phyloP scores from a whole-genome alignment of 208 protist genomes.

The Leishmania braziliensis region DNA sequence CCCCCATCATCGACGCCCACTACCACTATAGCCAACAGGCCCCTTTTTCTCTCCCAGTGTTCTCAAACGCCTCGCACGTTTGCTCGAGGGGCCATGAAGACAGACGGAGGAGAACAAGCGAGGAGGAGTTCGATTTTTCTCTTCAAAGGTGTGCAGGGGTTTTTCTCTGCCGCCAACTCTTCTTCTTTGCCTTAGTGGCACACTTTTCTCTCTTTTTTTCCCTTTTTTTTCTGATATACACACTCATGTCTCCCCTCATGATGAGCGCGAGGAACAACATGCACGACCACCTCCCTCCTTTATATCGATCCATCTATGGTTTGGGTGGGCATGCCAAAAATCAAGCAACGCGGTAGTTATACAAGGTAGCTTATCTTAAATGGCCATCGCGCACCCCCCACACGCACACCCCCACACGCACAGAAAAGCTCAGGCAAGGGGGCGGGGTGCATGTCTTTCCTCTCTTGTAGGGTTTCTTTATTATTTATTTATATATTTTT shows the following conservation, averaged over 20 bases:
- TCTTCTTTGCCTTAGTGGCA: not conserved
- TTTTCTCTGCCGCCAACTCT: no score
- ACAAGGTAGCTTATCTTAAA: no score
- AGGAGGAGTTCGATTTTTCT: no score
- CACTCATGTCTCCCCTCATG: not conserved
- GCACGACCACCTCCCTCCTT: not conserved
- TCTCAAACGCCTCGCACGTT: no score
- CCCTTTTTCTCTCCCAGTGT: not conserved
- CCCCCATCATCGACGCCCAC: not conserved
- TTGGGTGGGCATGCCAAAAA: not conserved
- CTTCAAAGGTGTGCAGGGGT: no score
- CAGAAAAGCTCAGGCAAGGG: no score
- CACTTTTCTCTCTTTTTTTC: not conserved
- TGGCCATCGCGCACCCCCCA: no score
- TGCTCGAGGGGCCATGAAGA: no score
- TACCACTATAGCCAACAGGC: no score
- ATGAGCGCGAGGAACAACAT: not conserved
- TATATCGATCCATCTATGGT: not conserved
- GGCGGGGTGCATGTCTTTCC: not conserved
- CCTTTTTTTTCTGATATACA: not conserved
- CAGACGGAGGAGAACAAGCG: no score
- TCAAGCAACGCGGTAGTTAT: no score
- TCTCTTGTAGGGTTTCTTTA: not conserved
- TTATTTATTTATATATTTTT: not conserved
- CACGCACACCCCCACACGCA: no score